Conservation (phyloP, 1,139 yeast species). For the Casaregolazyma suthepensis region DNA sequence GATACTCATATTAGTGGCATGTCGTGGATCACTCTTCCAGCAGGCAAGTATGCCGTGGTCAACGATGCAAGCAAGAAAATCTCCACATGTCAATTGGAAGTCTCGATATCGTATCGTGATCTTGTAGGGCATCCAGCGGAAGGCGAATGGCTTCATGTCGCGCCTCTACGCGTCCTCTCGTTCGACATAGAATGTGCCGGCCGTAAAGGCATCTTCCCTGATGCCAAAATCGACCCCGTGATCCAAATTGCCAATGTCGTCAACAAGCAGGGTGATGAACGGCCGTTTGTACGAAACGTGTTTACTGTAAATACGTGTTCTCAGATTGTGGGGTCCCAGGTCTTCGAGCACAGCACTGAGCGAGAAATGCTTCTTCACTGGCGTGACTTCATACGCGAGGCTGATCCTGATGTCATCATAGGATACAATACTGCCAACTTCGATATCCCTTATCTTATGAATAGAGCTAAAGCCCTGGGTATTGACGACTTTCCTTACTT, state of each 20-base stretch:
- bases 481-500: conserved; percentile 74
- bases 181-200: conserved; percentile 99
- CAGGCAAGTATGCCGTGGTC: conserved; percentile 54
- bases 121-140: conserved; percentile 79
- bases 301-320: conserved; percentile 90
- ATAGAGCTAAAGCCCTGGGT: conserved; percentile 73
- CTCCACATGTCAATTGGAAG: conserved; percentile 84
- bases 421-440: conserved; percentile 95
- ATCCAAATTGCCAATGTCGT: conserved; percentile 97
- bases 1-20: conserved; percentile 87
- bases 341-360: conserved; percentile 69
- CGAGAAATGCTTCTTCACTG: conserved; percentile 77
- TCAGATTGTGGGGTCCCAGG: conserved; percentile 90
- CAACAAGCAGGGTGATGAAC: conserved; percentile 66
- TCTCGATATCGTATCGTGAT: conserved; percentile 59
- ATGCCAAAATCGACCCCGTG: conserved; percentile 86
- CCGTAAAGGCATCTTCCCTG: conserved; percentile 93
- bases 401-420: conserved; percentile 93
- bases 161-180: conserved; percentile 87
- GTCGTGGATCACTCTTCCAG: conserved; percentile 95
- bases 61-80: conserved; percentile 34
- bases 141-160: conserved; percentile 90
- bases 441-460: conserved; percentile 87
- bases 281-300: conserved; percentile 89
- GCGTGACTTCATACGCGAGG: conserved; percentile 75